These are phyloP conservation scores for Phytophthora idaei DNA, from an alignment of 352 stramenopile species.

Conservation along the genomic window DNA sequence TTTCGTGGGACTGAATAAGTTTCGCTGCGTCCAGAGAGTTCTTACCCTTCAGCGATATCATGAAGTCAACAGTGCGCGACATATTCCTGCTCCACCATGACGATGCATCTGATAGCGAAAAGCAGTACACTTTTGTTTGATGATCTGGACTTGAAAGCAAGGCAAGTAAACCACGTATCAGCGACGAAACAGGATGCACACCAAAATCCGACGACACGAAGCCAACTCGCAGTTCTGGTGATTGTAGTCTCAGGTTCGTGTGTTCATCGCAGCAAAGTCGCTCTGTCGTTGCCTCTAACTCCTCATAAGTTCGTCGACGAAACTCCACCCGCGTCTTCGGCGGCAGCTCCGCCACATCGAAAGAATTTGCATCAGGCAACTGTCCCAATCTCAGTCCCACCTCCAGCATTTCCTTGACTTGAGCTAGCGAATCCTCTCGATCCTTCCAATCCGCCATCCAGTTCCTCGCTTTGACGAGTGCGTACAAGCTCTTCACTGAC, in stretches of 20 bases:
- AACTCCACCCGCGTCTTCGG: slow-evolving; percentile 33
- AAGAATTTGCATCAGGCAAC: slow-evolving; percentile 29
- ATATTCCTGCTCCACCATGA: slow-evolving; percentile 90
- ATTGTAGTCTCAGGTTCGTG: slow-evolving; percentile 31
- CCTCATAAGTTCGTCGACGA: slow-evolving; percentile 21
- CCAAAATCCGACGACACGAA: slow-evolving; percentile 88
- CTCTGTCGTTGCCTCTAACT: slow-evolving; percentile 4
- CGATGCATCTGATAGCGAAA: slow-evolving; percentile 54
- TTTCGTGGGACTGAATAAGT: slow-evolving; percentile 53
- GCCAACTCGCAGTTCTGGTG: slow-evolving; percentile 50
- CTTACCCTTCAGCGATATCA: slow-evolving; percentile 71
- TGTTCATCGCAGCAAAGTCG: slow-evolving; percentile 24
- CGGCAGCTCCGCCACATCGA: slow-evolving; percentile 58
- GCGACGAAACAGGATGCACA: slow-evolving; percentile 72
- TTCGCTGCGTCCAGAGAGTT: slow-evolving; percentile 51
- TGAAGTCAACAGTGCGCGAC: slow-evolving; percentile 62
- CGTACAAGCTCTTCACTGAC: slow-evolving; percentile 36
- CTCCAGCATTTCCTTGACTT: slow-evolving; percentile 36
- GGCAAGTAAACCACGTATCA: slow-evolving; percentile 69
- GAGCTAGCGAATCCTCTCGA: slow-evolving; percentile 51
- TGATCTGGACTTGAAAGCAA: slow-evolving; percentile 45
- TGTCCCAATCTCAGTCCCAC: slow-evolving; percentile 20
- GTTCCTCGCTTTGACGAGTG: slow-evolving; percentile 67
- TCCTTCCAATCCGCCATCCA: slow-evolving; percentile 77
- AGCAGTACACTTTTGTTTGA: slow-evolving; percentile 67